Base-by-base conservation (phyloP, 192 early-diverging fungal genomes). In the Entomortierella beljakovae region DNA sequence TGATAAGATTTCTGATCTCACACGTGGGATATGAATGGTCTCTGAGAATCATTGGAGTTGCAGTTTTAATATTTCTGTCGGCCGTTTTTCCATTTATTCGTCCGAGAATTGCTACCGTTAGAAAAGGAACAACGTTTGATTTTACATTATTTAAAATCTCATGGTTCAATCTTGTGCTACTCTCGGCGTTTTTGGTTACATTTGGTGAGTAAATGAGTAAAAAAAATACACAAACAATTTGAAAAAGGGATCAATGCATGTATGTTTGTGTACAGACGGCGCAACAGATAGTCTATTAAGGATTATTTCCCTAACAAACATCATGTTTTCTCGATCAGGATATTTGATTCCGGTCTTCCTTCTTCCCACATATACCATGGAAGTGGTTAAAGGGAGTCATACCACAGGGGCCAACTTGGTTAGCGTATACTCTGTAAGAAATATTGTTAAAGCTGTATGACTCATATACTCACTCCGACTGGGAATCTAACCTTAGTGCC, bases 151-250 rank as follows among this genome's bases (percentile, higher is more conserved):
- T 85, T 49, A 80, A 69, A 23, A 71, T 71, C 29, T 71, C 76
- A 11, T 70, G 79, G 25, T 85, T 85, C 61, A 38, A 32, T 10
- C 55, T 51, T 6, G 38, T 82, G 38, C 49, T 85, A n/a, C 15
- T 80, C 10, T 70, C 79, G 23, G 83, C 74, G 1, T 79, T 85
- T 16, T 59, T 82, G n/a, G 70, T 82, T 13, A 82, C 83, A 1
- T 85, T 85, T 67, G 83, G 83, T 51, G 70, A 73, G 26, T 68
- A 22, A 4, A 4, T 32, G 1, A 43, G n/a, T n/a, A n/a, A n/a
- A n/a, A n/a, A n/a, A n/a, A n/a, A n/a, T n/a, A n/a, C n/a, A n/a
- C n/a, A n/a, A n/a, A n/a, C n/a, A n/a, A n/a, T n/a, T n/a, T n/a
- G n/a, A 23, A 1, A 53, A 18, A 25, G 10, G 51, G 9, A 61